Percentiles rank a stretch among this genome's conserved stretches.
Conservation (phyloP, 495 filamentous ascomycete species). For the Trichocladium antarcticum region DNA sequence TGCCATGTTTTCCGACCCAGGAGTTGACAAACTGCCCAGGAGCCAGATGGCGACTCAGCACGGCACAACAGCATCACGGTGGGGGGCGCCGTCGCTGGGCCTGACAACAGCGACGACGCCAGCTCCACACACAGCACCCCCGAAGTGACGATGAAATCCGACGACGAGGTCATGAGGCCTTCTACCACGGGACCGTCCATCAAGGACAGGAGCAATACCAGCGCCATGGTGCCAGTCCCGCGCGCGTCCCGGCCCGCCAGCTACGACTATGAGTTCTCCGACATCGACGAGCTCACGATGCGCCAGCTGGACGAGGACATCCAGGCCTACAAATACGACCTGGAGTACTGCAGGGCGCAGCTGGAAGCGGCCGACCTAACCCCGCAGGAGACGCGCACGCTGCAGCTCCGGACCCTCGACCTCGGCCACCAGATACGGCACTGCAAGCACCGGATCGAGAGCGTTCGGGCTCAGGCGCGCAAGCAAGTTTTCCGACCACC, state of each 20-base stretch:
- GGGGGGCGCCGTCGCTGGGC: neutral
- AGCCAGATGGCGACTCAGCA: neutral
- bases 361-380: slow-evolving; percentile 27
- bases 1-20: neutral
- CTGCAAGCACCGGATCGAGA: slow-evolving; percentile 31
- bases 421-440: slow-evolving; percentile 34
- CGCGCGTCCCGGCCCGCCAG: neutral
- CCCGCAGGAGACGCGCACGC: slow-evolving; percentile 31
- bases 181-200: neutral
- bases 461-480: slow-evolving; percentile 18
- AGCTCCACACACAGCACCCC: slow-evolving; percentile 7
- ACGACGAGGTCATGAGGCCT: neutral
- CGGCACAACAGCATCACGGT: slow-evolving; percentile 15
- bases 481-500: neutral
- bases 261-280: slow-evolving; percentile 8
- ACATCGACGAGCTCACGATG: slow-evolving; percentile 31
- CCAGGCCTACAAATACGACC: slow-evolving; percentile 30
- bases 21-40: neutral
- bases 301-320: slow-evolving; percentile 37
- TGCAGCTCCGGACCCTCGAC: slow-evolving; percentile 33
- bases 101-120: neutral
- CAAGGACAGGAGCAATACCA: neutral
- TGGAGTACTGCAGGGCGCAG: slow-evolving; percentile 29
- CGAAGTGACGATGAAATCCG: neutral
- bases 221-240: neutral